A percentile compares a stretch with the other conserved stretches of the same genome.
These are phyloP conservation scores for Candida suzukii DNA, from an alignment of 805 yeast species.

Conservation along the genomic window DNA sequence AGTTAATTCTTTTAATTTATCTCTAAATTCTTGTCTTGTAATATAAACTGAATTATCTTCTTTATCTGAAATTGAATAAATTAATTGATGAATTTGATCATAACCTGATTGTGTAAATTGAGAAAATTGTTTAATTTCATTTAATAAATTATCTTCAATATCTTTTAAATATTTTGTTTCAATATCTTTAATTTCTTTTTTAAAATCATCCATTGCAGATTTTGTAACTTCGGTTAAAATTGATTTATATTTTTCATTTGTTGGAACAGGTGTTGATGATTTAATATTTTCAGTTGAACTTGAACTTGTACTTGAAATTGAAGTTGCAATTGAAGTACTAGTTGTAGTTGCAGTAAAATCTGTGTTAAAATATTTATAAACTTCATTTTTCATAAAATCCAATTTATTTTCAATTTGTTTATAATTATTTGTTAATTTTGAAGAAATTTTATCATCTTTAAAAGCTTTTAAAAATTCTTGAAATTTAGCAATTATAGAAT, in stretches of 20 bases:
- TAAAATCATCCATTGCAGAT: conserved; percentile 32
- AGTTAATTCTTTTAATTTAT: conserved; percentile 27
- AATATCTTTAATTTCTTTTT: conserved; percentile 25
- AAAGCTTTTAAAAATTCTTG: conserved; percentile 9
- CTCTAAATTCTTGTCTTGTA: conserved; percentile 42
- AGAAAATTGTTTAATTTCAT: conserved; percentile 27
- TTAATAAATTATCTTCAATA: conserved; percentile 25
- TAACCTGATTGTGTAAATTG: conserved; percentile 18
- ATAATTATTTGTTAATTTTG: conserved; percentile 19
- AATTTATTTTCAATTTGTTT: conserved; percentile 22
- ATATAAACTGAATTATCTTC: conserved; percentile 20
- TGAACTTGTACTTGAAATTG: conserved; percentile 1
- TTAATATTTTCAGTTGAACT: conserved; percentile 3
- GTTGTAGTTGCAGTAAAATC: background rate
- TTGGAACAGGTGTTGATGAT: conserved; percentile 7
- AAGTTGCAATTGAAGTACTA: background rate
- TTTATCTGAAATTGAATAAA: conserved; percentile 16
- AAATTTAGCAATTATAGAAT: conserved; percentile 5
- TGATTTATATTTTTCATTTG: conserved; percentile 19
- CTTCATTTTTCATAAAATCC: conserved; percentile 23
- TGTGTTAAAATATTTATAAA: conserved; percentile 19
- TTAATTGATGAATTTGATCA: conserved; percentile 17
- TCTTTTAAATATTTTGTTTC: conserved; percentile 19
- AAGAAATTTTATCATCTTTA: conserved; percentile 12
- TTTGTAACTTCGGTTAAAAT: conserved; percentile 30